Evolutionary conservation across 768 basidiomycete species (phyloP), one percentile per base, ranked within the genome.

Genomic region (Tephrocybe sp.): DNA sequence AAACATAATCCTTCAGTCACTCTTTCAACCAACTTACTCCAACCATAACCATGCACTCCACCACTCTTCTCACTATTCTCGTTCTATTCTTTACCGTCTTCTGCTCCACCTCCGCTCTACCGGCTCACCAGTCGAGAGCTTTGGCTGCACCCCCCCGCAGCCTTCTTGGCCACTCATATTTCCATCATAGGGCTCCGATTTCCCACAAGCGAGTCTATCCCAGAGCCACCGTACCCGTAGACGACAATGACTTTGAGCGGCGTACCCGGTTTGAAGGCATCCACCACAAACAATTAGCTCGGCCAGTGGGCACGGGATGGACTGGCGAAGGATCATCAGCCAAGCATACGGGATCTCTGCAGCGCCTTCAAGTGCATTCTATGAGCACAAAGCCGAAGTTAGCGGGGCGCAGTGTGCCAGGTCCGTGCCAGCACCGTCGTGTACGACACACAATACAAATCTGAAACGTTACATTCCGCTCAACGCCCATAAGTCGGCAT

Each of bases 51-150:
- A 65, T 66, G 45, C 46, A 30, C 54, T 61, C 63, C 39, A 59
- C 64, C 23, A 72, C 73, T 38, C 42, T 59, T 40, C 46, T 58
- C 22, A 51, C 53, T 47, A n/a, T 50, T 47, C 30, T 61, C 47
- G 21, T 64, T 64, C 15, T 76, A 69, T 36, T 75, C 64, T 55
- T 62, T 61, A 21, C 62, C 63, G 25, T 70, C 64, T 27, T 73
- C 67, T 18, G 66, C 53, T 25, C 69, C 69, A 37, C 69, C 64
- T 41, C 54, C 62, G 54, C 76, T 66, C 42, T 64, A 56, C 36
- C 76, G 68, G 38, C 34, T 16, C 11, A 47, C 8, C 45, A 50
- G 22, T 6, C 36, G 13, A 37, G 1, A 30, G 36, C 29, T 4
- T 19, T 36, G 11, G 33, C 25, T 23, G 19, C 53, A 19, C 54